phyloP scores from a whole-genome alignment of 768 basidiomycete genomes.

The Tephrocybe rancida region DNA sequence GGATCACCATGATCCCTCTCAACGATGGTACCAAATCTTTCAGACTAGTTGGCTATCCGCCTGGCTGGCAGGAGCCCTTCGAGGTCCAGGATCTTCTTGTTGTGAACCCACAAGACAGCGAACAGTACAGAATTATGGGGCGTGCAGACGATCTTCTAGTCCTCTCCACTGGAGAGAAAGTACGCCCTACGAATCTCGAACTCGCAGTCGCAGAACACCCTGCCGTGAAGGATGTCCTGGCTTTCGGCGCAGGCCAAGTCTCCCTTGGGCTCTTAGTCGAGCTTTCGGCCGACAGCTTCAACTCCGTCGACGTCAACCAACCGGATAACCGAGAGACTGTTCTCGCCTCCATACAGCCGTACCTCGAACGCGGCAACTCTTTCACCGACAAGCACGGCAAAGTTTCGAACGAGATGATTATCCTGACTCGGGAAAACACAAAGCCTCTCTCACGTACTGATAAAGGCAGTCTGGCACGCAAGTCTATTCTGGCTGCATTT shows the following conservation, averaged over 20 bases:
- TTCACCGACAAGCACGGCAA: slow-evolving; percentile 39
- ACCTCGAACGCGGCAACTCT: slow-evolving; percentile 35
- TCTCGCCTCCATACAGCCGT: slow-evolving; percentile 26
- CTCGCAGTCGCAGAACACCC: slow-evolving; percentile 35
- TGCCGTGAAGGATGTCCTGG: slow-evolving; percentile 35
- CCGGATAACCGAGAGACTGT: slow-evolving; percentile 19
- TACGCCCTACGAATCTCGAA: slow-evolving; percentile 36
- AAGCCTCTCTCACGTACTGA: slow-evolving; percentile 36
- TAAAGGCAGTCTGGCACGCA: slow-evolving; percentile 39
- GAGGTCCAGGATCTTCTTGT: slow-evolving; percentile 41
- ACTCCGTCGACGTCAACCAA: slow-evolving; percentile 15
- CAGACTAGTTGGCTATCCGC: slow-evolving; percentile 31
- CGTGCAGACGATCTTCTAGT: slow-evolving; percentile 44
- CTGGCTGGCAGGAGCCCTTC: slow-evolving; percentile 33
- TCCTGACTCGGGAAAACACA: slow-evolving; percentile 31
- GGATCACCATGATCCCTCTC: slow-evolving; percentile 27
- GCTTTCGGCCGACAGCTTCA: slow-evolving; percentile 19
- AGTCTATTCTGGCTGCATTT: slow-evolving; percentile 31
- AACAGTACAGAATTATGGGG: slow-evolving; percentile 37
- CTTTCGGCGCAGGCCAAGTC: slow-evolving; percentile 36
- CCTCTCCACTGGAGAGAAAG: slow-evolving; percentile 45
- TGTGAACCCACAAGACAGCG: slow-evolving; percentile 28
- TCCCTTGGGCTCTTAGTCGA: slow-evolving; percentile 40
- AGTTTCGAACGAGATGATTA: slow-evolving; percentile 37
- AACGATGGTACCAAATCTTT: slow-evolving; percentile 26